Percentiles rank a stretch among this genome's conserved stretches.
phyloP scores from a whole-genome alignment of 2,329 filamentous ascomycete species.

The Penicillium sp. region DNA sequence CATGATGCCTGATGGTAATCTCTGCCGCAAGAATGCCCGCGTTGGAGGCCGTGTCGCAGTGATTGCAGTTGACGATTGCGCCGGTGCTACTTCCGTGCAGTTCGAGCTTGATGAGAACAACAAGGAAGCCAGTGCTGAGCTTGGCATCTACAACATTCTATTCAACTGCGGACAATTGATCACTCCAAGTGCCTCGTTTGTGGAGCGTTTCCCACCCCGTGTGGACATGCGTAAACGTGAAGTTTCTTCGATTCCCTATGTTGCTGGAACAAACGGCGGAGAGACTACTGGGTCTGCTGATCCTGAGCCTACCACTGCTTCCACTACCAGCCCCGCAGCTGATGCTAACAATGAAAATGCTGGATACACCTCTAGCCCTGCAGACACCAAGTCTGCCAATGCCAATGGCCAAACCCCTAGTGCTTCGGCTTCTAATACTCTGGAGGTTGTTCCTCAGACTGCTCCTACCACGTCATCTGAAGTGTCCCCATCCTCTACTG shows the following conservation, averaged over 20 bases:
- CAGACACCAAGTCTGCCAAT: background rate
- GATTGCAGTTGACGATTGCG: conserved; percentile 84
- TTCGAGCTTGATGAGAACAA: conserved; percentile 61
- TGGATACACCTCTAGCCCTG: background rate
- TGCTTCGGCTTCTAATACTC: background rate
- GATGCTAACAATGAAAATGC: background rate
- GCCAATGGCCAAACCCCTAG: background rate
- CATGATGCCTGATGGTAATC: conserved; percentile 76
- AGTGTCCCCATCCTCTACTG: background rate
- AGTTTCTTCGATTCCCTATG: conserved; percentile 3
- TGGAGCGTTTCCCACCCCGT: background rate
- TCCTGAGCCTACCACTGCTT: background rate
- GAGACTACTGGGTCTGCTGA: background rate
- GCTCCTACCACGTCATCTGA: conserved; percentile 12
- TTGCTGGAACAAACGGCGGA: background rate
- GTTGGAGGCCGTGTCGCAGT: conserved; percentile 63
- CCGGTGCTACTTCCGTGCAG: conserved; percentile 79
- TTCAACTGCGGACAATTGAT: conserved; percentile 25
- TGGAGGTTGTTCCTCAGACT: background rate
- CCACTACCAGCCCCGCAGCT: background rate
- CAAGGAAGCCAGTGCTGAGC: conserved; percentile 62
- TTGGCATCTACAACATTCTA: conserved; percentile 52
- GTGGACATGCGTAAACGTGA: conserved; percentile 11
- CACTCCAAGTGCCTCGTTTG: background rate
- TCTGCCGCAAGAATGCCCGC: conserved; percentile 72